Conservation (phyloP, 2,329 filamentous ascomycete genomes). For the Myriosclerotinia duriaeana region DNA sequence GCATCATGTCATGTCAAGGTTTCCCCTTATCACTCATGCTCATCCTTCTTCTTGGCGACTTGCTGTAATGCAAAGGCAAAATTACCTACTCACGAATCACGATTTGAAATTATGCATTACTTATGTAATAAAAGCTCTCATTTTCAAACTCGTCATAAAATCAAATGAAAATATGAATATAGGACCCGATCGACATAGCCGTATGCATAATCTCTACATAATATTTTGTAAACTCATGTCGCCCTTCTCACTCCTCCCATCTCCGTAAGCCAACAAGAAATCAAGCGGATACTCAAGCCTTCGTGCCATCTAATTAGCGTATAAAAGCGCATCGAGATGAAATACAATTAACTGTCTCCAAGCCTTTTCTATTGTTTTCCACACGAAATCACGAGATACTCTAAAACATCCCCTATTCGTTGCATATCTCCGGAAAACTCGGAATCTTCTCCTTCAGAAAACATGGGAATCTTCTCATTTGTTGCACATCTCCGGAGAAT, state of each 20-base stretch:
- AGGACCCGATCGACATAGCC: too few species aligned
- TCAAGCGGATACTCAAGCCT: not conserved
- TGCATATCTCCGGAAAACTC: not conserved
- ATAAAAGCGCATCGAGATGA: not conserved
- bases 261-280: not conserved
- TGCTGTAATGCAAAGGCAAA: too few species aligned
- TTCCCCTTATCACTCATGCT: not conserved
- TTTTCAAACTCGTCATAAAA: too few species aligned
- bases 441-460: not conserved
- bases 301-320: not conserved
- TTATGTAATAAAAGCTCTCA: too few species aligned
- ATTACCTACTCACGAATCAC: too few species aligned
- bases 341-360: not conserved
- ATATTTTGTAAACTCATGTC: too few species aligned
- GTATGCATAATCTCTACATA: too few species aligned
- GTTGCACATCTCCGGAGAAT: not conserved
- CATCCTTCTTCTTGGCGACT: not conserved
- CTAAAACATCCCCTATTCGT: not conserved
- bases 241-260: not conserved
- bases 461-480: not conserved
- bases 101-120: too few species aligned
- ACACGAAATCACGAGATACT: not conserved
- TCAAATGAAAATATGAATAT: too few species aligned
- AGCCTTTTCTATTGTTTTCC: not conserved
- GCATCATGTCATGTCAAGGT: not conserved